Evolutionary conservation across 495 filamentous ascomycete species (phyloP).

Genomic region (Penicillium cosmopolitanum): DNA sequence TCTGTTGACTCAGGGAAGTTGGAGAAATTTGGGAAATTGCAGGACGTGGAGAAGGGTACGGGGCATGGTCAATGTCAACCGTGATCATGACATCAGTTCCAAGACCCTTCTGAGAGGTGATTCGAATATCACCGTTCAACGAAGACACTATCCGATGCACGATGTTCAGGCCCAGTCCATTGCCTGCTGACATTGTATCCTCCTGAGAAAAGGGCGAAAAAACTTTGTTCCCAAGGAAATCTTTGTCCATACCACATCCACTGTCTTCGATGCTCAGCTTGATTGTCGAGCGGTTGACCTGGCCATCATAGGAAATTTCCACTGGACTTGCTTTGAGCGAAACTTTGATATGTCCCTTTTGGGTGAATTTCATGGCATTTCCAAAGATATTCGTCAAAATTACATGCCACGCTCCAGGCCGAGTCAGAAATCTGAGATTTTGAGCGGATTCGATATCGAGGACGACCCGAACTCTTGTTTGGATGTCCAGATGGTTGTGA

Average conservation of each 20-base stretch:
- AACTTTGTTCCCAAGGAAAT: slow-evolving; percentile 63
- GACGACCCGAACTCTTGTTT: slow-evolving; percentile 43
- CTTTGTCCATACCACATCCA: slow-evolving; percentile 64
- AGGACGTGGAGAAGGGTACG: not conserved
- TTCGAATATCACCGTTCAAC: slow-evolving; percentile 47
- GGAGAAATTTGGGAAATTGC: not conserved
- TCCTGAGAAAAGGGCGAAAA: slow-evolving; percentile 73
- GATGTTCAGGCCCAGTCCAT: slow-evolving; percentile 68
- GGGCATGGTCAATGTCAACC: slow-evolving; percentile 30
- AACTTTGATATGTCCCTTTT: slow-evolving; percentile 27
- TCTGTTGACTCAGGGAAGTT: not conserved
- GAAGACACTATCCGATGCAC: slow-evolving; percentile 60
- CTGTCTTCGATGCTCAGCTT: slow-evolving; percentile 59
- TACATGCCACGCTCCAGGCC: slow-evolving; percentile 22
- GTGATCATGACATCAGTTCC: slow-evolving; percentile 56
- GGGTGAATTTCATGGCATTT: slow-evolving; percentile 43
- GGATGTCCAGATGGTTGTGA: not conserved
- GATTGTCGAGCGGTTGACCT: slow-evolving; percentile 13
- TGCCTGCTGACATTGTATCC: slow-evolving; percentile 60
- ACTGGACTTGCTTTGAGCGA: slow-evolving; percentile 21
- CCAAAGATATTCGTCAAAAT: slow-evolving; percentile 42
- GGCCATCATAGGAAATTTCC: not conserved
- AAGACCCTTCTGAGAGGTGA: slow-evolving; percentile 31
- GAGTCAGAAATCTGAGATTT: slow-evolving; percentile 18
- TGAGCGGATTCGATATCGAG: slow-evolving; percentile 48